phyloP scores from a whole-genome alignment of 257 asterid genomes.

The Lycium ferocissimum region DNA sequence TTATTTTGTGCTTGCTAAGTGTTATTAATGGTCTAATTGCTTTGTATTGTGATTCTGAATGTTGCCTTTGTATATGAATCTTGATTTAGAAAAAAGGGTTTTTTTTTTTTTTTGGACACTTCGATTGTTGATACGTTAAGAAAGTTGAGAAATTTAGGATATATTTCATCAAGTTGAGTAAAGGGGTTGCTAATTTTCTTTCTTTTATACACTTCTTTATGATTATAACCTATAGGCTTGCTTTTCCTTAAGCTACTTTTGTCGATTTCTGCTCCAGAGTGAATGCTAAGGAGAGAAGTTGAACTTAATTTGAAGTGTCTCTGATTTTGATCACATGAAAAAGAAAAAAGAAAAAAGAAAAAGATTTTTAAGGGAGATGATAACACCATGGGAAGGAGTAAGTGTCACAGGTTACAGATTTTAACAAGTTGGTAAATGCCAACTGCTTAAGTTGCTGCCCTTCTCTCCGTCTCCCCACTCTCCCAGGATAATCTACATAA shows the following conservation, averaged over 20 bases:
- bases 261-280: neutral
- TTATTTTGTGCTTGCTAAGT: neutral
- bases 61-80: neutral
- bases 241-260: neutral
- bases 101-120: neutral
- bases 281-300: neutral
- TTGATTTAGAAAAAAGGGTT: neutral
- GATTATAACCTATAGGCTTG: neutral
- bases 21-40: neutral
- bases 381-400: constrained; percentile 22
- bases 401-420: neutral
- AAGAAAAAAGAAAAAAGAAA: no score
- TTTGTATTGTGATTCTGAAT: neutral
- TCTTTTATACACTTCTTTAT: neutral
- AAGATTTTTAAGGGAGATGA: neutral
- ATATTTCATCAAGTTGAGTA: neutral
- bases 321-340: neutral
- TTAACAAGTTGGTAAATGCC: neutral
- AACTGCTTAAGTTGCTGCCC: neutral
- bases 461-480: neutral
- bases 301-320: neutral
- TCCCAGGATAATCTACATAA: neutral
- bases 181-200: neutral
- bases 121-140: neutral
- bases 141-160: neutral